Evolutionary conservation across 1,139 yeast genomes (phyloP).

Genomic region (Wickerhamomyces sp.): DNA sequence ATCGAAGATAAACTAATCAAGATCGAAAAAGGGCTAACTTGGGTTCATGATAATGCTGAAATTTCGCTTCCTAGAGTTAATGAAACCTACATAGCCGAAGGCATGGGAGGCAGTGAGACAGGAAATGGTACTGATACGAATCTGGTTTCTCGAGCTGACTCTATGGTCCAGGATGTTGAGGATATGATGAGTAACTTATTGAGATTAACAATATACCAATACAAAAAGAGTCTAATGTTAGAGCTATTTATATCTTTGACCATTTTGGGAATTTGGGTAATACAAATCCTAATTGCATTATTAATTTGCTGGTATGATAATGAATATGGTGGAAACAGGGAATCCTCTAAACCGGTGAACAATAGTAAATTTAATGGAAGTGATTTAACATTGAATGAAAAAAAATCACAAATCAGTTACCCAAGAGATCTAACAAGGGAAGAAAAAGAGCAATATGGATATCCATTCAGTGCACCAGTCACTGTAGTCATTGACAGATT

Average conservation of each 20-base stretch:
- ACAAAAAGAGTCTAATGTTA: constrained; percentile 32
- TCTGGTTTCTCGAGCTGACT: constrained; percentile 10
- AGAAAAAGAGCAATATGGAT: constrained; percentile 9
- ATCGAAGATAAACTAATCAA: constrained; percentile 66
- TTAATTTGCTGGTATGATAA: constrained; percentile 17
- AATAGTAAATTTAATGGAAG: neutral
- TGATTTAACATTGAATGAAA: neutral
- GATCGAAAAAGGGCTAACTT: constrained; percentile 67
- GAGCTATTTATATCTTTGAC: constrained; percentile 45
- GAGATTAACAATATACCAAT: constrained; percentile 27
- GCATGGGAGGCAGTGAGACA: constrained; percentile 9
- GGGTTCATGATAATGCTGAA: constrained; percentile 68
- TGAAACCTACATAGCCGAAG: constrained; percentile 25
- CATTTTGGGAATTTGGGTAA: constrained; percentile 44
- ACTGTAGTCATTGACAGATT: neutral
- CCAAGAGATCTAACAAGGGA: constrained; percentile 9
- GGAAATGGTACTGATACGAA: constrained; percentile 2
- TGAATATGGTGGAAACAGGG: neutral
- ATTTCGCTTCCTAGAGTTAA: constrained; percentile 54
- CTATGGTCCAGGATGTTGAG: constrained; percentile 19
- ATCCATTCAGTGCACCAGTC: constrained; percentile 7
- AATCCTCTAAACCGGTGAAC: neutral
- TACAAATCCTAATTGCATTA: constrained; percentile 40
- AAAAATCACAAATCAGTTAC: constrained; percentile 4
- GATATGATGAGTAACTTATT: constrained; percentile 26